phyloP scores from a whole-genome alignment of 495 filamentous ascomycete species.

The Aspergillus asperescens region DNA sequence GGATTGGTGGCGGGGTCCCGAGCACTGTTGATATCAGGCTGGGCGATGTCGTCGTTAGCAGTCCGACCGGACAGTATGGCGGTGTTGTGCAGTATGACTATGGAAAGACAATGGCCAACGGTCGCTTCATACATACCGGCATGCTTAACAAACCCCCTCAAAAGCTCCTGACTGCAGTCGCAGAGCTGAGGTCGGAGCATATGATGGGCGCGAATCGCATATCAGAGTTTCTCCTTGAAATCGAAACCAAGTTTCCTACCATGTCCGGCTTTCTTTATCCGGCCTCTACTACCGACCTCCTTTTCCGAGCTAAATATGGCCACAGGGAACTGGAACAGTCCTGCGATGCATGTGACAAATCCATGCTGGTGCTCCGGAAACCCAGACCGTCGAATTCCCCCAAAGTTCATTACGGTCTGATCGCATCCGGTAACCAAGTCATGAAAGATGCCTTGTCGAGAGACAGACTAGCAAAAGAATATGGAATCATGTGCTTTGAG shows the following conservation, averaged over 20 bases:
- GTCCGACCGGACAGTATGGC: conserved; percentile 13
- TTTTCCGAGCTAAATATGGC: background rate
- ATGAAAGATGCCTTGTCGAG: conserved; percentile 13
- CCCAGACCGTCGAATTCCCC: conserved; percentile 6
- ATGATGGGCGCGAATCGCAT: conserved; percentile 1
- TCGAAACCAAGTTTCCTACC: background rate
- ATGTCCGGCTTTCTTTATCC: background rate
- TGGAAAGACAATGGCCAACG: conserved; percentile 30
- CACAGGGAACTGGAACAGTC: background rate
- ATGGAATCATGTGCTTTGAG: conserved; percentile 38
- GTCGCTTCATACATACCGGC: conserved; percentile 31
- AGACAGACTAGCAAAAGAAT: conserved; percentile 16
- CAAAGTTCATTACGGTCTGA: conserved; percentile 17
- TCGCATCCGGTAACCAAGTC: conserved; percentile 19
- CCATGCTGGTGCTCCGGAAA: conserved; percentile 2
- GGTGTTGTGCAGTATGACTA: conserved; percentile 37
- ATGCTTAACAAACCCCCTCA: conserved; percentile 29
- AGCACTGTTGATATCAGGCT: conserved; percentile 26
- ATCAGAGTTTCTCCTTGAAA: background rate
- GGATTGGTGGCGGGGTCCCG: conserved; percentile 34
- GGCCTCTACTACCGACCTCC: background rate
- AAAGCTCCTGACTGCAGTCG: conserved; percentile 17
- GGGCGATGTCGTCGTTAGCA: conserved; percentile 36
- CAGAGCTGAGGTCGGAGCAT: conserved; percentile 1
- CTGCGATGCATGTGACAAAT: conserved; percentile 20